Evolutionary conservation across 768 basidiomycete genomes (phyloP).

Genomic region (Clavaria fumosa): DNA sequence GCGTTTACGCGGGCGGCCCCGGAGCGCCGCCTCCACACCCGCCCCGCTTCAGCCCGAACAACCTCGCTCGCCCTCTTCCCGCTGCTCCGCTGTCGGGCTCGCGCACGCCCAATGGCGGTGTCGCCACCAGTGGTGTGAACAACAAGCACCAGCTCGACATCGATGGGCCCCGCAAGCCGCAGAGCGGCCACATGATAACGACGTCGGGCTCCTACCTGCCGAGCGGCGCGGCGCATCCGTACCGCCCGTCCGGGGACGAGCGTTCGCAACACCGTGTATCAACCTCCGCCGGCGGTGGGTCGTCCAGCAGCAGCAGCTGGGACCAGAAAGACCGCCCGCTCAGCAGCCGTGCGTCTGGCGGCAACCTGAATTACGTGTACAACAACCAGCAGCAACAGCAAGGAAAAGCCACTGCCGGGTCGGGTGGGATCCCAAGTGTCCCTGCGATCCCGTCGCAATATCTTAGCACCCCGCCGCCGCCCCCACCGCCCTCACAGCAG

Average conservation of each 20-base stretch:
- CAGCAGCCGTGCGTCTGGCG: conserved; percentile 44
- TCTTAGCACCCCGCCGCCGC: conserved; percentile 19
- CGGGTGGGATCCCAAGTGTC: conserved; percentile 38
- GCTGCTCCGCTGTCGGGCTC: conserved; percentile 29
- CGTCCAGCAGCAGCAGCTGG: conserved; percentile 30
- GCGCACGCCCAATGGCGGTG: conserved; percentile 19
- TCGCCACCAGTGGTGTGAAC: conserved; percentile 23
- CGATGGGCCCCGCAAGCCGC: conserved; percentile 52
- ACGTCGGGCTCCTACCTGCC: conserved; percentile 32
- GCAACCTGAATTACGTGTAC: conserved; percentile 52
- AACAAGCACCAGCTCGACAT: conserved; percentile 40
- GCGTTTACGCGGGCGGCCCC: conserved; percentile 29
- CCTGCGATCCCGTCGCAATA: conserved; percentile 64
- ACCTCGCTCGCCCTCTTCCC: no score
- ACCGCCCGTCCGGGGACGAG: conserved; percentile 11
- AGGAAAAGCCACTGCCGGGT: conserved; percentile 22
- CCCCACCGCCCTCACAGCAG: no score
- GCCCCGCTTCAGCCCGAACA: conserved; percentile 49
- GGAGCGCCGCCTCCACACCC: conserved; percentile 54
- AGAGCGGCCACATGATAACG: conserved; percentile 38
- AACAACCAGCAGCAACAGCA: no score
- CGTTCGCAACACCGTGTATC: conserved; percentile 1
- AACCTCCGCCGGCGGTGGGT: conserved; percentile 15
- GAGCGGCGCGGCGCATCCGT: conserved; percentile 33
- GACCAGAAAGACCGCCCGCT: conserved; percentile 50